Conservation (phyloP, 1,284 basidiomycete genomes). For the Ganoderma resinaceum region DNA sequence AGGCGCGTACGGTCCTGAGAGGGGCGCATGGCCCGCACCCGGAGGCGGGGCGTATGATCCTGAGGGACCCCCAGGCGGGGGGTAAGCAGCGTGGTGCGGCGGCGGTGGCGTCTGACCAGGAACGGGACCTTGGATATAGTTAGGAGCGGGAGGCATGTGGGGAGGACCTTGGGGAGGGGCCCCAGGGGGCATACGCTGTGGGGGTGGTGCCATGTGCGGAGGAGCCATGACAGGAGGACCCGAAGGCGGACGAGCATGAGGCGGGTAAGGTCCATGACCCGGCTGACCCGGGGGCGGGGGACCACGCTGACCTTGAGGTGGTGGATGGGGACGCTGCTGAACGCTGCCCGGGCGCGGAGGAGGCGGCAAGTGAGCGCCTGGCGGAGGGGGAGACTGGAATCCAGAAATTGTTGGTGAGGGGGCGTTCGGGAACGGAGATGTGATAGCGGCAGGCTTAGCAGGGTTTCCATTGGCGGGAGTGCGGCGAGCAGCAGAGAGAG, state of each 20-base stretch:
- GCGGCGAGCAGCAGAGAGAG: constrained; percentile 53
- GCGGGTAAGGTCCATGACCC: constrained; percentile 44
- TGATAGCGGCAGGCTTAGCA: constrained; percentile 76
- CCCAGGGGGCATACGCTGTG: constrained; percentile 45
- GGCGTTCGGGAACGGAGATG: constrained; percentile 88
- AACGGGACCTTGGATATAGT: constrained; percentile 11
- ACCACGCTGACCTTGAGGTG: constrained; percentile 51
- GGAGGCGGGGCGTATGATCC: constrained; percentile 42
- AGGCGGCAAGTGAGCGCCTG: constrained; percentile 52
- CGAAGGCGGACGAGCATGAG: constrained; percentile 46
- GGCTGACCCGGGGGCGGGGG: constrained; percentile 38
- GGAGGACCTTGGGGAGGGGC: constrained; percentile 27
- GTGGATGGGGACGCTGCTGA: constrained; percentile 51
- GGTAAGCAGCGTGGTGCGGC: constrained; percentile 41
- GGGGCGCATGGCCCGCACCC: constrained; percentile 33
- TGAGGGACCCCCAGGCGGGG: constrained; percentile 40
- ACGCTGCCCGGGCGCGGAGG: constrained; percentile 72
- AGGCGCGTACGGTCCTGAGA: constrained; percentile 28
- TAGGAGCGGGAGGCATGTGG: not conserved
- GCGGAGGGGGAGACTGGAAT: constrained; percentile 50
- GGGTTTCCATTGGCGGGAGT: constrained; percentile 56
- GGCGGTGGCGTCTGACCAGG: constrained; percentile 38
- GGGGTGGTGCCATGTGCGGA: constrained; percentile 45
- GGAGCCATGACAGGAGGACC: constrained; percentile 44
- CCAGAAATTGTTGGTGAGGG: constrained; percentile 55